Evolutionary conservation across 805 yeast species (phyloP), one percentile per base, ranked within the genome.

Genomic region (Lipomyces yamanashiensis): DNA sequence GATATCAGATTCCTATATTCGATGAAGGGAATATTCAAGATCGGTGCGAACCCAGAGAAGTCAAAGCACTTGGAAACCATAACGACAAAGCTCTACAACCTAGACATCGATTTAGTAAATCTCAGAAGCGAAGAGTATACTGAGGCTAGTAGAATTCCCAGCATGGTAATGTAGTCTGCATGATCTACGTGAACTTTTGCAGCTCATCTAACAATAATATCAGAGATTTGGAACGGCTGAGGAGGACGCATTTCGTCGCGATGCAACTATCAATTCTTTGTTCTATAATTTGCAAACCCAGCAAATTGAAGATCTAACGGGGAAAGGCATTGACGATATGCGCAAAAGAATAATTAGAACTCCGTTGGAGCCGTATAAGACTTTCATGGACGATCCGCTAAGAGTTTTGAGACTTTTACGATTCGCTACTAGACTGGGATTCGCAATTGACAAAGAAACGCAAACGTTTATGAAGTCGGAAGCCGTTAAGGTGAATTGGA

Each of bases 21-120:
- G 17, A 77, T 74, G 9, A 40, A 54, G 15, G 59, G 59, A 5
- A 43, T 55, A 6, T 13, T 45, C 8, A 67, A 58, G 53, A 58
- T 74, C 73, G 56, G 74, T 71, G 48, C 70, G 62, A 95, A 96
- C 75, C 99, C 99, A 0, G 98, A 90, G 67, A 93, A 92, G 75
- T 89, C 96, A 1, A 96, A 95, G 77, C 99, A 95, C 78, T 78
- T 95, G 70, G 99, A 95, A 71, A 96, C 99, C 0, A 96, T 98
- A 48, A 95, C 98, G 2, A 92, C 97, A 0, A 89, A 86, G 71
- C 76, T 95, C 10, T 90, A 83, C 72, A 96, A 87, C 0, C 74
- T 88, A n/a, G 97, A 91, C 71, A 84, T 95, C 58, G 99, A 95
- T 77, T 91, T 95, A 74, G 99, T 96, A 56, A 93, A 93, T 75